These are phyloP conservation scores for Coniochaeta hoffmannii DNA, from an alignment of 2,329 filamentous ascomycete species.

Conservation along the genomic window DNA sequence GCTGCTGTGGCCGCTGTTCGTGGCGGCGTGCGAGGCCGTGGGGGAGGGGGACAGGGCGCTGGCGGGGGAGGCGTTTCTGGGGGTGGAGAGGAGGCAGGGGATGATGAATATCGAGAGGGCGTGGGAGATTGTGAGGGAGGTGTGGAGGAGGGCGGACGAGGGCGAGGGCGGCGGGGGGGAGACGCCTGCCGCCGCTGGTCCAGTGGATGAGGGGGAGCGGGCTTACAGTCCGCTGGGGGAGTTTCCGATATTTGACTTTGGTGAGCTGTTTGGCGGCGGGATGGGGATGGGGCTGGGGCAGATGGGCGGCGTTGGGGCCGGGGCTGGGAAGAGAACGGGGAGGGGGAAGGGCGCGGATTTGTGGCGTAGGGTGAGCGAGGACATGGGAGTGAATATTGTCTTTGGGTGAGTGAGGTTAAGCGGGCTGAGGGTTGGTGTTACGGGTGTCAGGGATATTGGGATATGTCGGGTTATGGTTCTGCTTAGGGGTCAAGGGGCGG, in stretches of 20 bases:
- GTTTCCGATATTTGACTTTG: not conserved
- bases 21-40: constrained; percentile 53
- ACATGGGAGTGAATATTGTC: constrained; percentile 52
- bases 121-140: constrained; percentile 53
- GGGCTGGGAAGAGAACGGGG: not conserved
- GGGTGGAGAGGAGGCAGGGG: constrained; percentile 49
- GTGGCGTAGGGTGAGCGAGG: constrained; percentile 50
- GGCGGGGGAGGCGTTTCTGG: constrained; percentile 43
- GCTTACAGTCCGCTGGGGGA: not conserved
- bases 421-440: not conserved
- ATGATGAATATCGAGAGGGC: constrained; percentile 59
- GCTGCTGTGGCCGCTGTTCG: constrained; percentile 58
- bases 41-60: constrained; percentile 40
- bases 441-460: not conserved
- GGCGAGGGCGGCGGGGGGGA: constrained; percentile 8
- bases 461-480: not conserved
- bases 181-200: constrained; percentile 4
- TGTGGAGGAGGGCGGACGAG: constrained; percentile 48
- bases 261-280: not conserved
- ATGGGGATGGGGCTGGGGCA: not conserved
- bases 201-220: constrained; percentile 11
- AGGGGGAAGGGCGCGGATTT: constrained; percentile 30
- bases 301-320: not conserved
- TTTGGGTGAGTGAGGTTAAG: constrained; percentile 37
- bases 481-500: not conserved